Evolutionary conservation across 805 yeast species (phyloP).

Genomic region (Allodekkera sacchari): DNA sequence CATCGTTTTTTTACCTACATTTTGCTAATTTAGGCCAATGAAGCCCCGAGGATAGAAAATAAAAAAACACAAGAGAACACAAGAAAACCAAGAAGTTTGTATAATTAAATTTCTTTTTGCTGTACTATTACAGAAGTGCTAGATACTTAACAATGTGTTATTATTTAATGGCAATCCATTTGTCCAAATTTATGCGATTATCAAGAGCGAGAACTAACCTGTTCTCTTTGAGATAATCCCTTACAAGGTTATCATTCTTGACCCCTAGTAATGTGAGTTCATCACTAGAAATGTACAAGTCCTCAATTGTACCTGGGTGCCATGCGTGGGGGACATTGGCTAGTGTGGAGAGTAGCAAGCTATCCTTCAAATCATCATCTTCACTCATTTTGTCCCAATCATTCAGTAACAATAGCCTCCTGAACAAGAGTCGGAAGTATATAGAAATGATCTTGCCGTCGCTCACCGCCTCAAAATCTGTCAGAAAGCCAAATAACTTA

Average conservation of each 20-base stretch:
- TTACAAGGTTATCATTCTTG: conserved; percentile 5
- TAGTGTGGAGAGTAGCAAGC: conserved; percentile 10
- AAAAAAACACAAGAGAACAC: no score
- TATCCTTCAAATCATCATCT: conserved; percentile 8
- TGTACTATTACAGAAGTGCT: no score
- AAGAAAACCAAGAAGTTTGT: no score
- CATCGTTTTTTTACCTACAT: no score
- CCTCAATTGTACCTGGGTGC: conserved; percentile 5
- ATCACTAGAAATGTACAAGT: conserved; percentile 5
- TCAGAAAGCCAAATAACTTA: conserved; percentile 11
- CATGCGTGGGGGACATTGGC: conserved; percentile 9
- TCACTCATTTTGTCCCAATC: conserved; percentile 36
- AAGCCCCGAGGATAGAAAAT: no score
- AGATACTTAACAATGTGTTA: no score
- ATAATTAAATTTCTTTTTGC: no score
- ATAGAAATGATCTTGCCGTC: no score
- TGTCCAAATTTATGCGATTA: conserved; percentile 13
- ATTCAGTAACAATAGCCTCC: conserved; percentile 46
- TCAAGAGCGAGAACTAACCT: conserved; percentile 11
- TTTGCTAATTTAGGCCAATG: no score
- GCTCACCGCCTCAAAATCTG: no score
- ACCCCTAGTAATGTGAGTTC: conserved; percentile 8
- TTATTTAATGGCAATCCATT: conserved; percentile 12
- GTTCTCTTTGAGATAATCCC: conserved; percentile 9
- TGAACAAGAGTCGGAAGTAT: no score